Evolutionary conservation across 2,329 filamentous ascomycete genomes (phyloP).

Genomic region (Aspergillus tubingensis): DNA sequence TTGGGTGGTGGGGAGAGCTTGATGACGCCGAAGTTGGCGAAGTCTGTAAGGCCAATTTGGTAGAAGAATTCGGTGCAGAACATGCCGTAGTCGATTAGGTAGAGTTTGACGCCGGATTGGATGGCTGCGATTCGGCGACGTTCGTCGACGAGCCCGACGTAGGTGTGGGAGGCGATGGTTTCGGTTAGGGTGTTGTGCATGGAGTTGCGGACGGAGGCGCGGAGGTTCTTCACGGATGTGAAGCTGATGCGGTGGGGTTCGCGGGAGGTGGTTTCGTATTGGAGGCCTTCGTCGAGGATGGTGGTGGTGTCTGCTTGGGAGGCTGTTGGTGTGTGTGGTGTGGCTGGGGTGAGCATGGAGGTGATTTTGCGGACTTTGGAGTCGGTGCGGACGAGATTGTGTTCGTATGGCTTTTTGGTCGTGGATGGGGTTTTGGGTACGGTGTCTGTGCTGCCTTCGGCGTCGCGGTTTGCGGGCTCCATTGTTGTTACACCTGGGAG

Average conservation of each 20-base stretch:
- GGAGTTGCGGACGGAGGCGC: conserved; percentile 73
- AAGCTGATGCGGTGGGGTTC: conserved; percentile 71
- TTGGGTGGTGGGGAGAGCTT: conserved; percentile 75
- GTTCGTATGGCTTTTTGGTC: conserved; percentile 68
- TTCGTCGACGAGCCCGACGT: conserved; percentile 90
- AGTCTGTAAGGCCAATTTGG: conserved; percentile 90
- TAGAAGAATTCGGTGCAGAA: conserved; percentile 90
- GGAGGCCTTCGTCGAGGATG: conserved; percentile 52
- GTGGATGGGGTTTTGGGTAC: conserved; percentile 35
- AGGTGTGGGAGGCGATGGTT: conserved; percentile 83
- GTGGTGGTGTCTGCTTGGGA: conserved; percentile 37
- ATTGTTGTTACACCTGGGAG: conserved; percentile 66
- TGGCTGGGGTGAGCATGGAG: conserved; percentile 78
- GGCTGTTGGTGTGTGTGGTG: conserved; percentile 19
- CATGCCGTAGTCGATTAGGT: conserved; percentile 89
- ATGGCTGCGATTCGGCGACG: conserved; percentile 84
- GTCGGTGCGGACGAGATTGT: conserved; percentile 88
- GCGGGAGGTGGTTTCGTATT: conserved; percentile 73
- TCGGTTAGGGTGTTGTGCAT: conserved; percentile 87
- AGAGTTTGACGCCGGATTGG: conserved; percentile 88
- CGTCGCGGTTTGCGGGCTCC: conserved; percentile 31
- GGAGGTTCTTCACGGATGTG: conserved; percentile 81
- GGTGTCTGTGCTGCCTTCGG: conserved; percentile 32
- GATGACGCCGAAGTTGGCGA: conserved; percentile 89
- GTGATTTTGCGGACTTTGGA: conserved; percentile 90